Evolutionary conservation across 148 eudicot species (phyloP).

Genomic region (Polygonum aviculare): DNA sequence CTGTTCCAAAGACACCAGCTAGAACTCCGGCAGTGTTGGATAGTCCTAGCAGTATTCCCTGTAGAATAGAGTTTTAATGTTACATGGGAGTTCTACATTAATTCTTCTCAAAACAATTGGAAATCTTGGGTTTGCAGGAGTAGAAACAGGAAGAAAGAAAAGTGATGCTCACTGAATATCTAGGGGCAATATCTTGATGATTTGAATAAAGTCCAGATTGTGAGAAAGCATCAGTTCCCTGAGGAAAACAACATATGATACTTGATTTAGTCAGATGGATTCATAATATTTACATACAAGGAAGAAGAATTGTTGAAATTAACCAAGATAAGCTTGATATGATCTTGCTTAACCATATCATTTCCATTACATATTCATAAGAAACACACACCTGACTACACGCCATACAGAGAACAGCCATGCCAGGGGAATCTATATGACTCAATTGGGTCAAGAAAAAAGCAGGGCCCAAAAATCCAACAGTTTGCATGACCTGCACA

Average conservation of each 20-base stretch:
- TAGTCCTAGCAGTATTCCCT: conserved; percentile 90
- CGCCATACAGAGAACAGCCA: conserved; percentile 93
- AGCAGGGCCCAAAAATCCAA: conserved; percentile 99
- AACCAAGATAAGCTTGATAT: not conserved
- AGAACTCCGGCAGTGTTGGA: conserved; percentile 96
- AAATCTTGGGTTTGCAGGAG: not conserved
- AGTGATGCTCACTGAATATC: conserved; percentile 62
- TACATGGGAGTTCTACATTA: not conserved
- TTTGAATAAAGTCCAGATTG: conserved; percentile 94
- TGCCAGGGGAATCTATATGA: conserved; percentile 80
- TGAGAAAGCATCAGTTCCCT: conserved; percentile 97
- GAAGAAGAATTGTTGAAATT: not conserved
- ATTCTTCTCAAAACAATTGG: not conserved
- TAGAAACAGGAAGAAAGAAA: not conserved
- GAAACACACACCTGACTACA: conserved; percentile 79
- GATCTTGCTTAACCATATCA: not conserved
- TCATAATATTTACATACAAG: not conserved
- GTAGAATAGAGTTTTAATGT: conserved; percentile 11
- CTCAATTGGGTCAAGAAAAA: conserved; percentile 88
- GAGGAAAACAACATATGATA: conserved; percentile 5
- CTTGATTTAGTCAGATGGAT: not conserved
- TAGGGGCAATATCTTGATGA: conserved; percentile 97
- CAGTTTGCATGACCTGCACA: conserved; percentile 77
- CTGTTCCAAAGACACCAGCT: conserved; percentile 90
- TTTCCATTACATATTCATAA: not conserved